phyloP scores from a whole-genome alignment of 371 early-diverging fungal species.

The Rhizomucor pusillus region DNA sequence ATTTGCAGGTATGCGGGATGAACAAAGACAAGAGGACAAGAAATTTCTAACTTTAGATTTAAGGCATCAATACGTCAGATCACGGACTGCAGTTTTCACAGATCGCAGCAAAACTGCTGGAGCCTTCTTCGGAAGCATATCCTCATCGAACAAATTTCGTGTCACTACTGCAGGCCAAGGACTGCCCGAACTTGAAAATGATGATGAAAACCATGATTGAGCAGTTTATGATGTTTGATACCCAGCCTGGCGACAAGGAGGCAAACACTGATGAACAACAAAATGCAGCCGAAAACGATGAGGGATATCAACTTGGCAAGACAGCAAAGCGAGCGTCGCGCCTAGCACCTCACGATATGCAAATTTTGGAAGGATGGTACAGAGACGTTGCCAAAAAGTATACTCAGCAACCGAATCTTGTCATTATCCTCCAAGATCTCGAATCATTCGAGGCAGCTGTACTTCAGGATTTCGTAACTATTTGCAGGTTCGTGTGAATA shows the following conservation, averaged over 20 bases:
- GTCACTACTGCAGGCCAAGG: slow-evolving; percentile 64
- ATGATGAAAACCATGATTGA: slow-evolving; percentile 63
- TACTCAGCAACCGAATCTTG: slow-evolving; percentile 42
- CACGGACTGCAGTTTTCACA: slow-evolving; percentile 43
- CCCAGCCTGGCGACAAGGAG: slow-evolving; percentile 18
- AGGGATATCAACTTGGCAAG: slow-evolving; percentile 9
- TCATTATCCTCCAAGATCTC: slow-evolving; percentile 83
- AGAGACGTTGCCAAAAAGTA: slow-evolving; percentile 21
- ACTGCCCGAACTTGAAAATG: slow-evolving; percentile 54
- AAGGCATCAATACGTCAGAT: slow-evolving; percentile 46
- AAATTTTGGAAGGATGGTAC: slow-evolving; percentile 67
- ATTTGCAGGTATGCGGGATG: slow-evolving; percentile 49
- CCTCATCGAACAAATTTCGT: slow-evolving; percentile 38
- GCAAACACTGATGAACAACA: slow-evolving; percentile 28
- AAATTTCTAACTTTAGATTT: not conserved
- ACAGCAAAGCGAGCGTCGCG: slow-evolving; percentile 19
- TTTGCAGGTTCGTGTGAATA: slow-evolving; percentile 62
- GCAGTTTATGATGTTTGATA: slow-evolving; percentile 44
- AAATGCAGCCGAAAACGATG: slow-evolving; percentile 7
- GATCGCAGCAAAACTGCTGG: slow-evolving; percentile 44
- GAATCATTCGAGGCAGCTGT: slow-evolving; percentile 77
- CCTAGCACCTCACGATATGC: slow-evolving; percentile 59
- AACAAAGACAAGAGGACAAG: slow-evolving; percentile 2
- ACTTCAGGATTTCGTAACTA: slow-evolving; percentile 72
- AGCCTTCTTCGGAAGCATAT: slow-evolving; percentile 15